A percentile compares a stretch with the other conserved stretches of the same genome.
phyloP scores from a whole-genome alignment of 2,329 filamentous ascomycete species.

The Phaeosphaeriaceae sp. region DNA sequence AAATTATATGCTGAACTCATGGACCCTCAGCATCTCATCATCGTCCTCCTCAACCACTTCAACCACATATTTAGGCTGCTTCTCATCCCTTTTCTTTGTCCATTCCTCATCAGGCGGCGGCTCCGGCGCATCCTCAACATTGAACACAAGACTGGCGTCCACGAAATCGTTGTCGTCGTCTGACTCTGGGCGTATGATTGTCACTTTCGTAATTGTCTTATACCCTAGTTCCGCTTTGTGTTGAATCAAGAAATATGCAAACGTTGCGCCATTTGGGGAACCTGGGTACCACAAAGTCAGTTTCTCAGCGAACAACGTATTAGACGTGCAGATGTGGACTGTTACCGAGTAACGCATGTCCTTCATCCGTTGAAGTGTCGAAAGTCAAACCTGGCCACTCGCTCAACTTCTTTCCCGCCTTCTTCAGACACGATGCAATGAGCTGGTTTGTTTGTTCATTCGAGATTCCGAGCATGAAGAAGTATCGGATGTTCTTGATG shows the following conservation, averaged over 20 bases:
- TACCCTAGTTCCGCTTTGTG: slow-evolving; percentile 24
- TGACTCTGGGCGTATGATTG: slow-evolving; percentile 15
- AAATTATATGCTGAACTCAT: neutral
- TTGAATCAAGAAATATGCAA: slow-evolving; percentile 31
- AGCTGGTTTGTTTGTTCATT: slow-evolving; percentile 25
- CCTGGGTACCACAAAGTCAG: too few relatives aligned
- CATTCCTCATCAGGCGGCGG: neutral
- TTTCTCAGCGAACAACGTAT: too few relatives aligned
- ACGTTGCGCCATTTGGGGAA: slow-evolving; percentile 24
- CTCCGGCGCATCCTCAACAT: slow-evolving; percentile 13
- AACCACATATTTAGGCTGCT: neutral
- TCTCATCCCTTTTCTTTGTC: neutral
- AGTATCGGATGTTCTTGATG: slow-evolving; percentile 15
- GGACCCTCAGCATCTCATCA: neutral
- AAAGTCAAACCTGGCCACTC: slow-evolving; percentile 28
- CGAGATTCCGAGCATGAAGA: slow-evolving; percentile 25
- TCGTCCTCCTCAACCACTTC: neutral
- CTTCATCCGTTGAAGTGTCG: slow-evolving; percentile 15
- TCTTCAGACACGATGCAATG: slow-evolving; percentile 19
- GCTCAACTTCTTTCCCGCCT: slow-evolving; percentile 1
- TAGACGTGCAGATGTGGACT: too few relatives aligned
- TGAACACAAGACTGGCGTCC: slow-evolving; percentile 19
- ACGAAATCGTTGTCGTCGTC: slow-evolving; percentile 20
- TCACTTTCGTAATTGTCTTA: slow-evolving; percentile 23
- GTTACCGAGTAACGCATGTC: slow-evolving; percentile 24